Conservation (phyloP, 2,329 filamentous ascomycete species). For the Penicillium capsulatum region DNA sequence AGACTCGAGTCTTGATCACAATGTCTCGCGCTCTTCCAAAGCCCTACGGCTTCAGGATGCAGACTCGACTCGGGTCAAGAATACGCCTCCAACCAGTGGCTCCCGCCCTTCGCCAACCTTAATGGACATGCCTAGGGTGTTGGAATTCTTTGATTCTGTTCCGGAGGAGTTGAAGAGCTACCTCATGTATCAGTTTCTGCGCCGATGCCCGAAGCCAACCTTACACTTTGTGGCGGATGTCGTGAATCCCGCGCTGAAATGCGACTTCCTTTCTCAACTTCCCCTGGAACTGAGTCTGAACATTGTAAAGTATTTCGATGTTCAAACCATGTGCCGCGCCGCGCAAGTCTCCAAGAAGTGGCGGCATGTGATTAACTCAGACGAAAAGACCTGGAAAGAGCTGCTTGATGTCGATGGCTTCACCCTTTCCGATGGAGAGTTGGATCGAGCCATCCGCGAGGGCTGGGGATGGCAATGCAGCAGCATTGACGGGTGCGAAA, state of each 20-base stretch:
- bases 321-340: slow-evolving; percentile 79
- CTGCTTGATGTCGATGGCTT: slow-evolving; percentile 83
- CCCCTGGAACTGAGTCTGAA: slow-evolving; percentile 84
- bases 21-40: slow-evolving; percentile 25
- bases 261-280: slow-evolving; percentile 80
- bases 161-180: slow-evolving; percentile 89
- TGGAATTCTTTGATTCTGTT: slow-evolving; percentile 87
- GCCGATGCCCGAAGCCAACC: slow-evolving; percentile 80
- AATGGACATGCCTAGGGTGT: slow-evolving; percentile 77
- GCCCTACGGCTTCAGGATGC: slow-evolving; percentile 18
- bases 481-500: slow-evolving; percentile 69
- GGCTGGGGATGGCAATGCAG: slow-evolving; percentile 97
- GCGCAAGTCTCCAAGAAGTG: slow-evolving; percentile 93
- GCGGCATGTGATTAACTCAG: slow-evolving; percentile 83
- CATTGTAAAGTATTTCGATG: slow-evolving; percentile 79
- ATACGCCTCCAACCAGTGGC: slow-evolving; percentile 16
- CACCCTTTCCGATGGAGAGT: slow-evolving; percentile 70
- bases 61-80: slow-evolving; percentile 11
- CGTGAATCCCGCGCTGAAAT: slow-evolving; percentile 91
- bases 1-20: slow-evolving; percentile 43
- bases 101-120: slow-evolving; percentile 44
- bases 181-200: slow-evolving; percentile 92
- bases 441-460: slow-evolving; percentile 79
- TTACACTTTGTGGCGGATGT: slow-evolving; percentile 84
- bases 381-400: slow-evolving; percentile 95